Evolutionary conservation across 371 early-diverging fungal genomes (phyloP).

Genomic region (Smittium culicis): DNA sequence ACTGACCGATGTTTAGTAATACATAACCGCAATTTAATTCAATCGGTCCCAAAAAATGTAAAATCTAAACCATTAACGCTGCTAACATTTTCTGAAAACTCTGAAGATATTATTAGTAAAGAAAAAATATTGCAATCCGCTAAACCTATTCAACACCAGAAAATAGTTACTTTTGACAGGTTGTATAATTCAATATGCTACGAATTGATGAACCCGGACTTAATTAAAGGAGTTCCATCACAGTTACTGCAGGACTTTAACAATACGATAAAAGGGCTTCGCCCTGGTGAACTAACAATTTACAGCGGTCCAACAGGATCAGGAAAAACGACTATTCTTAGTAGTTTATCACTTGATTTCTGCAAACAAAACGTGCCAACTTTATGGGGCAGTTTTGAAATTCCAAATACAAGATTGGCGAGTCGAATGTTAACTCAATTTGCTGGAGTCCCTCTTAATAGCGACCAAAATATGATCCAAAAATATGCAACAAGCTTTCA

Average conservation of each 20-base stretch:
- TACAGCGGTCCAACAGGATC: conserved; percentile 60
- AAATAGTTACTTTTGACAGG: conserved; percentile 45
- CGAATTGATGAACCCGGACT: conserved; percentile 52
- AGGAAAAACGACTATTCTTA: conserved; percentile 65
- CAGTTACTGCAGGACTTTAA: conserved; percentile 45
- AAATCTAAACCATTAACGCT: neutral
- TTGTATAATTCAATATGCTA: conserved; percentile 46
- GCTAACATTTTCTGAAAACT: conserved; percentile 10
- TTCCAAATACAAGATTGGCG: conserved; percentile 50
- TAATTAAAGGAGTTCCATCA: conserved; percentile 46
- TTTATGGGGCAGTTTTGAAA: conserved; percentile 71
- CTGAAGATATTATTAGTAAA: conserved; percentile 22
- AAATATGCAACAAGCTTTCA: conserved; percentile 39
- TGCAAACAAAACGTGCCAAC: conserved; percentile 59
- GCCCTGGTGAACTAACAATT: conserved; percentile 59
- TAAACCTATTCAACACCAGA: conserved; percentile 41
- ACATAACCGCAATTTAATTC: conserved; percentile 28
- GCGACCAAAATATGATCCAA: conserved; percentile 16
- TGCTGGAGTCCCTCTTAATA: conserved; percentile 40
- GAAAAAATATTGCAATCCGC: conserved; percentile 27
- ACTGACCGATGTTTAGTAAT: conserved; percentile 42
- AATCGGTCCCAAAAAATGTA: conserved; percentile 9
- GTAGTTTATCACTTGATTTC: conserved; percentile 55
- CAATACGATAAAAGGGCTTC: conserved; percentile 51
- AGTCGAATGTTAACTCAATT: conserved; percentile 59